Conservation (phyloP, 768 basidiomycete genomes). For the Mycena capillaripes region DNA sequence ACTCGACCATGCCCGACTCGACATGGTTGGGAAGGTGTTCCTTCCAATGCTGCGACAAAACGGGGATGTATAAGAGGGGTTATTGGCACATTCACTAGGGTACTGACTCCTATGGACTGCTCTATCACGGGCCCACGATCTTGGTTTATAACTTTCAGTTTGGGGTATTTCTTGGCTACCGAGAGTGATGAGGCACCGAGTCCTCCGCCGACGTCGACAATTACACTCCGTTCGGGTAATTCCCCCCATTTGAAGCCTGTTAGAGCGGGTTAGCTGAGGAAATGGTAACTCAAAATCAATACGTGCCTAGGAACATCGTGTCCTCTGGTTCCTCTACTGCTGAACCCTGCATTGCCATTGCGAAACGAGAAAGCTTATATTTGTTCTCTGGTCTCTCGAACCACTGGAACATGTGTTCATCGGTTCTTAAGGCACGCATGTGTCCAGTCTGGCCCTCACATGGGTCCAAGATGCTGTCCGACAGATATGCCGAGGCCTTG, state of each 20-base stretch:
- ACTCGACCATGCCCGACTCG: neutral
- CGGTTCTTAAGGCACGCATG: constrained; percentile 14
- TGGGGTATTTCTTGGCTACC: constrained; percentile 5
- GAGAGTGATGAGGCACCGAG: constrained; percentile 2
- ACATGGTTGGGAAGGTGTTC: constrained; percentile 1
- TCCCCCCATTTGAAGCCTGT: constrained; percentile 13
- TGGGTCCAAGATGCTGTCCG: neutral
- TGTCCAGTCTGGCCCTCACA: neutral
- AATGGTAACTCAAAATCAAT: no score
- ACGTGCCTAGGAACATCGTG: constrained; percentile 11
- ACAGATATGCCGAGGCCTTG: neutral
- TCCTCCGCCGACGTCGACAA: constrained; percentile 31
- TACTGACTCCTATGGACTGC: constrained; percentile 10
- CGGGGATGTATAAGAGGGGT: no score
- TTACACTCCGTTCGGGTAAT: neutral
- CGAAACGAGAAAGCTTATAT: neutral
- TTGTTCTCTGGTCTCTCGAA: constrained; percentile 24
- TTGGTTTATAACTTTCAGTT: constrained; percentile 3
- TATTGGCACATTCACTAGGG: no score
- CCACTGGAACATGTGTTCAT: constrained; percentile 20
- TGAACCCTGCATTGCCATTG: constrained; percentile 17
- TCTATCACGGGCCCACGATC: constrained; percentile 10
- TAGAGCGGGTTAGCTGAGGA: no score
- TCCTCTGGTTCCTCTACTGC: neutral
- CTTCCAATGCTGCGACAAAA: constrained; percentile 4